These are phyloP conservation scores for Xylaria sp. DNA, from an alignment of 2,329 filamentous ascomycete species.

Conservation along the genomic window DNA sequence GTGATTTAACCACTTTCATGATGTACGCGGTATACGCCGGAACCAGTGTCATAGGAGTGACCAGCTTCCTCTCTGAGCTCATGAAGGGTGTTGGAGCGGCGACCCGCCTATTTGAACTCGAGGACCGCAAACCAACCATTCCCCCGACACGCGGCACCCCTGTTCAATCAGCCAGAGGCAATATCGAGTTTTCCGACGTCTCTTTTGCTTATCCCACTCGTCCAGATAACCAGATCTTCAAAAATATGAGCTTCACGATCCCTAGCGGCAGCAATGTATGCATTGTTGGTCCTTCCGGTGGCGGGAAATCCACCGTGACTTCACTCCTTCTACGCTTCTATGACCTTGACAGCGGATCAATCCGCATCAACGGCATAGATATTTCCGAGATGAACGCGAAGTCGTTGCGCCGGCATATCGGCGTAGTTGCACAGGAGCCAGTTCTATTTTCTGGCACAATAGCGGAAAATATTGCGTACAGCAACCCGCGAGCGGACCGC, in stretches of 20 bases:
- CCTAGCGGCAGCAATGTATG: conserved; percentile 94
- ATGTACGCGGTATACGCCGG: conserved; percentile 95
- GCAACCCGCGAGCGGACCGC: conserved; percentile 80
- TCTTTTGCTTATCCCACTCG: conserved; percentile 93
- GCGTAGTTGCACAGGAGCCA: conserved; percentile 94
- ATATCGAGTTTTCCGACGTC: conserved; percentile 88
- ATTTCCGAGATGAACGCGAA: conserved; percentile 91
- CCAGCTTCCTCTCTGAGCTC: conserved; percentile 95
- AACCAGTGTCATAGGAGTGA: conserved; percentile 91
- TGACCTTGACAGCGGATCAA: conserved; percentile 78
- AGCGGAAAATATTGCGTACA: conserved; percentile 92
- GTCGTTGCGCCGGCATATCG: conserved; percentile 89
- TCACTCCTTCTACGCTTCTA: conserved; percentile 95
- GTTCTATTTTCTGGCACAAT: conserved; percentile 89
- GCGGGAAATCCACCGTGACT: conserved; percentile 95
- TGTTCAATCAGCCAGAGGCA: conserved; percentile 85
- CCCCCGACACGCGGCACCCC: conserved; percentile 84
- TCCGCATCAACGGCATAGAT: conserved; percentile 86
- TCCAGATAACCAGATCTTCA: conserved; percentile 91
- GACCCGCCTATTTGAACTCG: conserved; percentile 94
- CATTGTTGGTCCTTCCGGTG: conserved; percentile 94
- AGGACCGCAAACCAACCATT: conserved; percentile 88
- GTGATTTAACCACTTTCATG: conserved; percentile 94
- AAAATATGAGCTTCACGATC: conserved; percentile 88
- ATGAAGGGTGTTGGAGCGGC: conserved; percentile 99